Evolutionary conservation across 768 basidiomycete species (phyloP).

Genomic region (Kwoniella dejecticola): DNA sequence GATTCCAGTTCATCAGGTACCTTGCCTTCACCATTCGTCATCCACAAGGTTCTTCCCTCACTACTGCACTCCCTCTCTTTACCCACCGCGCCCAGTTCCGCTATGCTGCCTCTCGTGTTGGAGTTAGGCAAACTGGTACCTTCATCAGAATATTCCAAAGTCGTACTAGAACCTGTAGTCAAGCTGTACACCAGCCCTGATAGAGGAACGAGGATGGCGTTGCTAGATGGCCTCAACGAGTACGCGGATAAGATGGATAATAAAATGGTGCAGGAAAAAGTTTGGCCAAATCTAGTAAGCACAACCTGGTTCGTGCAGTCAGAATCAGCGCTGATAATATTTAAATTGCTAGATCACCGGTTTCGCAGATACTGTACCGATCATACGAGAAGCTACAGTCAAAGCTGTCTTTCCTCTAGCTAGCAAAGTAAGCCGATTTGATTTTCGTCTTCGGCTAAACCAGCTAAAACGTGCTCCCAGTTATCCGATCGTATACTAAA

Average conservation of each 20-base stretch:
- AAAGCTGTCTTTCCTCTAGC: conserved; percentile 81
- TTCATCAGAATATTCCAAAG: conserved; percentile 64
- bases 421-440: conserved; percentile 65
- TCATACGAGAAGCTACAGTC: conserved; percentile 92
- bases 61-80: conserved; percentile 59
- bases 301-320: neutral
- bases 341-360: conserved; percentile 82
- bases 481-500: conserved; percentile 88
- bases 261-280: conserved; percentile 77
- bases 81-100: conserved; percentile 59
- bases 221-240: conserved; percentile 79
- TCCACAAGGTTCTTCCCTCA: conserved; percentile 83
- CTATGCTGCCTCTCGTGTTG: conserved; percentile 80
- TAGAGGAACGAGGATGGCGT: conserved; percentile 88
- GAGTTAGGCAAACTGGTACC: conserved; percentile 73
- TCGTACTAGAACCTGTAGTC: conserved; percentile 75
- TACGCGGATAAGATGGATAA: conserved; percentile 86
- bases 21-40: conserved; percentile 82
- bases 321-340: neutral
- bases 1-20: conserved; percentile 67
- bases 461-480: conserved; percentile 57
- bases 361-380: conserved; percentile 88
- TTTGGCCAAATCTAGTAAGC: conserved; percentile 89
- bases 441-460: neutral
- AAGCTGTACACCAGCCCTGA: conserved; percentile 87